Percentiles rank a stretch among this genome's conserved stretches.
Evolutionary conservation across 2,329 filamentous ascomycete species (phyloP).

Genomic region (Aphanoascus verrucosus): DNA sequence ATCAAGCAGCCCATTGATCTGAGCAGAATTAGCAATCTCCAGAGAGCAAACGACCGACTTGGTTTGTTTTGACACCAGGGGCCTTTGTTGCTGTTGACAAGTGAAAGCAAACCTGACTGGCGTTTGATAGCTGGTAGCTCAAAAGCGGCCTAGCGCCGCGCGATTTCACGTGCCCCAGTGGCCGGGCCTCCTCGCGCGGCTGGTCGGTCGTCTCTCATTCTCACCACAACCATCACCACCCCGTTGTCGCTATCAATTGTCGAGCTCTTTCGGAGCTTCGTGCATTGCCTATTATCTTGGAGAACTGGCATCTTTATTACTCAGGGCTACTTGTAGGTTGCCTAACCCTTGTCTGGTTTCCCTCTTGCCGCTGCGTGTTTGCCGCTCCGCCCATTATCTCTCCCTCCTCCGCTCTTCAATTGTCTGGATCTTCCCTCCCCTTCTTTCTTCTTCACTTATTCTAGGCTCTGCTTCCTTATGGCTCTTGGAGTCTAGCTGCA

Average conservation of each 20-base stretch:
- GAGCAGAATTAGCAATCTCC: no score
- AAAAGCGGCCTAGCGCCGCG: not conserved
- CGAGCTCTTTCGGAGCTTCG: conserved; percentile 6
- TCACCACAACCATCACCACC: conserved; percentile 3
- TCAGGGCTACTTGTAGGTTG: conserved; percentile 36
- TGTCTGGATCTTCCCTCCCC: conserved; percentile 1
- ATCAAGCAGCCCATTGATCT: no score
- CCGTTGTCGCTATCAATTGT: conserved; percentile 3
- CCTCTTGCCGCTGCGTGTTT: conserved; percentile 14
- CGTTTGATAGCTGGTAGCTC: no score
- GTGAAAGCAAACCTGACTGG: not conserved
- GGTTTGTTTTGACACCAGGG: no score
- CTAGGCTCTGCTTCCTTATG: not conserved
- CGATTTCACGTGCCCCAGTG: not conserved
- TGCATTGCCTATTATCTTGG: conserved; percentile 11
- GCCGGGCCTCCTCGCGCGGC: not conserved
- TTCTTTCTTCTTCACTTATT: not conserved
- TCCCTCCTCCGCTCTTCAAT: conserved; percentile 12
- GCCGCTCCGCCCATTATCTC: conserved; percentile 11
- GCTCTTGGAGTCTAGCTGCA: not conserved
- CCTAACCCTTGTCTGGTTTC: conserved; percentile 23
- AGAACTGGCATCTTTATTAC: conserved; percentile 17
- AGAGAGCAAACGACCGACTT: no score
- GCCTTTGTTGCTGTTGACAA: no score
- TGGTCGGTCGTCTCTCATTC: not conserved